These are phyloP conservation scores for Carex pumila DNA, from an alignment of 176 grass and related monocot genomes.

Conservation along the genomic window DNA sequence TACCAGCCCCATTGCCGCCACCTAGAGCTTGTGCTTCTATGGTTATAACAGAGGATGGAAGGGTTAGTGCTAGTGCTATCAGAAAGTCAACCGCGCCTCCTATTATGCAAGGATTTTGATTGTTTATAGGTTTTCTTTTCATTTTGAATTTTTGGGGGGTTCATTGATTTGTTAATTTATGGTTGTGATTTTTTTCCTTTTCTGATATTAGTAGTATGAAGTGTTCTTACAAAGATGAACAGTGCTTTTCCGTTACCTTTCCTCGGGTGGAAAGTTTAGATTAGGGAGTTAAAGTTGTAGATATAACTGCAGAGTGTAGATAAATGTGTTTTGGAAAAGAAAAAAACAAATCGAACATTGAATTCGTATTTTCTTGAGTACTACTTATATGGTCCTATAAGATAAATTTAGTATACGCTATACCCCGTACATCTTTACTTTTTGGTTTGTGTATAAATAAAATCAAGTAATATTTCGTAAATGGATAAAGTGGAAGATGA, in stretches of 20 bases:
- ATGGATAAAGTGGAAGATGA: neutral
- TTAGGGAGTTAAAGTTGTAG: constrained; percentile 44
- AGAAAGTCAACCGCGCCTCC: constrained; percentile 36
- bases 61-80: constrained; percentile 27
- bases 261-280: constrained; percentile 27
- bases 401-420: neutral
- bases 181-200: constrained; percentile 27
- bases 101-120: constrained; percentile 71
- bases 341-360: neutral
- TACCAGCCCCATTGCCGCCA: constrained; percentile 43
- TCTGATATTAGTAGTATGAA: constrained; percentile 37
- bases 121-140: constrained; percentile 50
- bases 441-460: neutral
- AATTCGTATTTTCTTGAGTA: neutral
- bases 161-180: constrained; percentile 47
- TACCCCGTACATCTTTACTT: neutral
- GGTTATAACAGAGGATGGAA: constrained; percentile 48
- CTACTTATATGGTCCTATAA: neutral
- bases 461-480: neutral
- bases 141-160: constrained; percentile 18
- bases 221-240: constrained; percentile 8
- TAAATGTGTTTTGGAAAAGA: constrained; percentile 31
- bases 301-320: constrained; percentile 69
- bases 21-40: constrained; percentile 47
- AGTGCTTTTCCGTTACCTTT: constrained; percentile 8